Evolutionary conservation across 306 rosid species (phyloP).

Genomic region (Ochetophila trinervis): DNA sequence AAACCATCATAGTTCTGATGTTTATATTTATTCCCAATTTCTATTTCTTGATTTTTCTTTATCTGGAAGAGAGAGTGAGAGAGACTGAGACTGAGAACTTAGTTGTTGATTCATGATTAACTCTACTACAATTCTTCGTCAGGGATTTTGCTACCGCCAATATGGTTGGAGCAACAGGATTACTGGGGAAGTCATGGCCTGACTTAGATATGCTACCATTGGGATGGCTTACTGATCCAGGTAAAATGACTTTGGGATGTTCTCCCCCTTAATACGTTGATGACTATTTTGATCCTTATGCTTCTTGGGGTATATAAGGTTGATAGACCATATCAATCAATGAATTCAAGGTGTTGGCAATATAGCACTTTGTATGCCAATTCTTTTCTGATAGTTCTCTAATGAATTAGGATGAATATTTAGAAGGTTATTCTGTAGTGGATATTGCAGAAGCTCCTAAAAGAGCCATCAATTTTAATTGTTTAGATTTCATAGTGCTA

Average conservation of each 20-base stretch:
- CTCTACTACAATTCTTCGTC: slow-evolving; percentile 27
- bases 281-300: slow-evolving; percentile 15
- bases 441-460: background rate
- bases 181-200: slow-evolving; percentile 95
- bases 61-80: too few species aligned
- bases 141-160: slow-evolving; percentile 73
- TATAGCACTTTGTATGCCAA: background rate
- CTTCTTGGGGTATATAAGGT: background rate
- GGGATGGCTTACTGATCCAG: slow-evolving; percentile 87
- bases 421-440: background rate
- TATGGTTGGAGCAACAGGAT: slow-evolving; percentile 72
- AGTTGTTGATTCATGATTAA: slow-evolving; percentile 9
- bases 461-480: slow-evolving; percentile 15
- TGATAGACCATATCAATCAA: background rate
- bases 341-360: background rate
- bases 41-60: too few species aligned
- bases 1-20: background rate
- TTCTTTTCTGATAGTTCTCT: background rate
- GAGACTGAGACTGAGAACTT: slow-evolving; percentile 4
- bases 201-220: slow-evolving; percentile 98
- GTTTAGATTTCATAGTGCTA: slow-evolving; percentile 22
- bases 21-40: slow-evolving; percentile 11
- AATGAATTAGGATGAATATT: background rate
- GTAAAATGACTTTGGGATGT: slow-evolving; percentile 33
- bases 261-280: slow-evolving; percentile 6